Conservation (phyloP, 2,329 filamentous ascomycete genomes). For the Monilinia laxa region DNA sequence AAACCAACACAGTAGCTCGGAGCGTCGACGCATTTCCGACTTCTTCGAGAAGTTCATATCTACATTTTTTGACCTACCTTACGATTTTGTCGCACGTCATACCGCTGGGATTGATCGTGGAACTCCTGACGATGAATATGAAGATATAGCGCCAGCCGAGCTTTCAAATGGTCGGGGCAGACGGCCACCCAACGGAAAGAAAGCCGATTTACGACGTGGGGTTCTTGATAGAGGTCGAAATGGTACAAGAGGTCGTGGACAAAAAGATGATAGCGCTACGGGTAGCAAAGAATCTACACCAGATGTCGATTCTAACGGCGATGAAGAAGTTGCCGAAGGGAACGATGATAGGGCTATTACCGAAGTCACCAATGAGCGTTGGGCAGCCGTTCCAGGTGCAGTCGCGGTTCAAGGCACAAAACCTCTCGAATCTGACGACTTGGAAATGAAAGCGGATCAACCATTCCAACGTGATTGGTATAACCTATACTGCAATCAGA, state of each 20-base stretch:
- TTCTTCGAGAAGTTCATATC: constrained; percentile 78
- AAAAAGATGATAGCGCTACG: constrained; percentile 79
- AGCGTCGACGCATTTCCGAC: constrained; percentile 70
- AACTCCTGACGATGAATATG: constrained; percentile 71
- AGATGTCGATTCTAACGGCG: constrained; percentile 72
- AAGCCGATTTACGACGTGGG: constrained; percentile 77
- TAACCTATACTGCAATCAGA: constrained; percentile 89
- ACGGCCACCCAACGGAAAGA: constrained; percentile 64
- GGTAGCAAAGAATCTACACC: constrained; percentile 88
- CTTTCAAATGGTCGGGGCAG: constrained; percentile 66
- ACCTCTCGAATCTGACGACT: constrained; percentile 54
- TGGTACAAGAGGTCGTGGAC: constrained; percentile 65
- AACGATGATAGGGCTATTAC: constrained; percentile 57
- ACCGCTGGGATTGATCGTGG: constrained; percentile 68
- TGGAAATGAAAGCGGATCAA: constrained; percentile 71
- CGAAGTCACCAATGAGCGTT: constrained; percentile 63
- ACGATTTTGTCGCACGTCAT: constrained; percentile 65
- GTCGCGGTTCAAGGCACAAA: constrained; percentile 55
- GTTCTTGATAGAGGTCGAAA: constrained; percentile 78
- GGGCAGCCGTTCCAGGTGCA: constrained; percentile 62
- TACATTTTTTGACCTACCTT: constrained; percentile 72
- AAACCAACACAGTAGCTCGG: constrained; percentile 67
- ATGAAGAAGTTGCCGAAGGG: constrained; percentile 70
- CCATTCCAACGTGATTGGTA: constrained; percentile 78
- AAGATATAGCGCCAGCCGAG: constrained; percentile 65